phyloP scores from a whole-genome alignment of 768 basidiomycete species.

The Fomitopsis serialis region DNA sequence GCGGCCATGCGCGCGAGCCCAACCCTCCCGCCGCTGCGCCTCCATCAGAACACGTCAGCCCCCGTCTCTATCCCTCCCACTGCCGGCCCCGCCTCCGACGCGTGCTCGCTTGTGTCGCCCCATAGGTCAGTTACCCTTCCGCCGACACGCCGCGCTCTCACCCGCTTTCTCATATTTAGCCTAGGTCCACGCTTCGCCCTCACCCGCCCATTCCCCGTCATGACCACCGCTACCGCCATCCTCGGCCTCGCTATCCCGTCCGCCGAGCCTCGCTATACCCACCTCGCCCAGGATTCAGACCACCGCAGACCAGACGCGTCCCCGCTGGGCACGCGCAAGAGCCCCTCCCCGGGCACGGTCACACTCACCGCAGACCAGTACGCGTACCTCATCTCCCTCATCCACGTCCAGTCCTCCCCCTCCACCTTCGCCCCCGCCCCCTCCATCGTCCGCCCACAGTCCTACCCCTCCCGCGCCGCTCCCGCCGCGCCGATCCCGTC shows the following conservation, averaged over 20 bases:
- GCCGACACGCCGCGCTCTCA: no score
- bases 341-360: not conserved
- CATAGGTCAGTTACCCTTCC: no score
- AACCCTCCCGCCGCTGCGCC: no score
- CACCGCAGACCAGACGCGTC: not conserved
- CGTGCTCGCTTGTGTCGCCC: no score
- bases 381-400: not conserved
- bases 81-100: no score
- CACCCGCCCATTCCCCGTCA: not conserved
- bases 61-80: no score
- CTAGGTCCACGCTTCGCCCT: no score
- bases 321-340: not conserved
- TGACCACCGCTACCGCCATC: not conserved
- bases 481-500: not conserved
- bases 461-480: not conserved
- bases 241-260: not conserved
- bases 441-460: not conserved
- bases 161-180: no score
- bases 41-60: no score
- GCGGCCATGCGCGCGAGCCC: no score
- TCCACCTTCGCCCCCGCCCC: not conserved
- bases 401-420: conserved; percentile 10
- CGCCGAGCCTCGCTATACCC: not conserved
- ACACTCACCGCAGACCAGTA: not conserved
- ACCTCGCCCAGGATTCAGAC: not conserved